Conservation (phyloP, 2,329 filamentous ascomycete genomes). For the Sarocladium brachiariae region DNA sequence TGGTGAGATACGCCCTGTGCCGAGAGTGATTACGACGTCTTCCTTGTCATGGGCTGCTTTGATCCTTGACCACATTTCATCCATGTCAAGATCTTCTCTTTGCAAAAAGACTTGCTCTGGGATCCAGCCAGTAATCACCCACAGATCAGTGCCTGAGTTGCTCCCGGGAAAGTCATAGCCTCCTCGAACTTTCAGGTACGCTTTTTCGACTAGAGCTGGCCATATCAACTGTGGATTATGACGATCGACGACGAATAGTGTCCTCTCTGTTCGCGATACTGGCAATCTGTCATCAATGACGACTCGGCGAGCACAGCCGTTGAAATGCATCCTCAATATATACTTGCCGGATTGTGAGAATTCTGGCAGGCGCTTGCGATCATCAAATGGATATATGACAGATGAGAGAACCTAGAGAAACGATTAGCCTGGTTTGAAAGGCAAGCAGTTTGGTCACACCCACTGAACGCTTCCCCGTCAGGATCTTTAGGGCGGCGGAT, state of each 20-base stretch:
- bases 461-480: slow-evolving; percentile 64
- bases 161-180: slow-evolving; percentile 98
- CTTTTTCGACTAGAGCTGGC: slow-evolving; percentile 92
- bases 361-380: slow-evolving; percentile 46
- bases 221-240: slow-evolving; percentile 76
- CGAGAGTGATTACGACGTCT: slow-evolving; percentile 82
- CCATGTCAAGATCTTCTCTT: slow-evolving; percentile 68
- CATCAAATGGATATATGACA: slow-evolving; percentile 70
- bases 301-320: slow-evolving; percentile 83
- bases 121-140: slow-evolving; percentile 91
- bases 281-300: slow-evolving; percentile 86
- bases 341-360: slow-evolving; percentile 82
- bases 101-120: slow-evolving; percentile 92
- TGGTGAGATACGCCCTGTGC: slow-evolving; percentile 73
- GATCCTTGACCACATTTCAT: slow-evolving; percentile 72
- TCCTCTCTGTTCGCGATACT: slow-evolving; percentile 63
- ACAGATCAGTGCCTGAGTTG: slow-evolving; percentile 92
- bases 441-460: slow-evolving; percentile 14
- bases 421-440: neutral
- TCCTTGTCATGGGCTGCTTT: slow-evolving; percentile 67
- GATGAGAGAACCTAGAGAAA: slow-evolving; percentile 58
- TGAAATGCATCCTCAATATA: slow-evolving; percentile 88
- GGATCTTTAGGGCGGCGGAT: slow-evolving; percentile 68
- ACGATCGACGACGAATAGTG: slow-evolving; percentile 81
- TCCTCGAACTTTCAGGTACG: slow-evolving; percentile 89